Evolutionary conservation across 164 flowering plant genomes (phyloP).

Genomic region (Chloranthus sessilifolius): DNA sequence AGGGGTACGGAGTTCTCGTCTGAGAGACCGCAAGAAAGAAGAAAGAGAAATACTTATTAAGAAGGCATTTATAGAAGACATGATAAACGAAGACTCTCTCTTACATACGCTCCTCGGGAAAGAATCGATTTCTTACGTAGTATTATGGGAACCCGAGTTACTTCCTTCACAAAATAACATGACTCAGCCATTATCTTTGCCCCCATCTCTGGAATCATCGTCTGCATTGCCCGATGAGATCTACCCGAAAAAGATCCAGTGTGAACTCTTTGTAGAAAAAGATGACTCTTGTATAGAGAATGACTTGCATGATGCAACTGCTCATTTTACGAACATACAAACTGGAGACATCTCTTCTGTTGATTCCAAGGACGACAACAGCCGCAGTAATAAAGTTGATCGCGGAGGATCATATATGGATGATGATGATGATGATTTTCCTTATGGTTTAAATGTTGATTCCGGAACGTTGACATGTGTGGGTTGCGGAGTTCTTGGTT

Average conservation of each 20-base stretch:
- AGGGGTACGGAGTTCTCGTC: slow-evolving; percentile 85
- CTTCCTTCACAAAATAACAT: slow-evolving; percentile 44
- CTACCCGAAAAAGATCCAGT: background rate
- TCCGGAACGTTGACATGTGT: slow-evolving; percentile 91
- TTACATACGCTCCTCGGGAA: slow-evolving; percentile 45
- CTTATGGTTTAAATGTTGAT: slow-evolving; percentile 77
- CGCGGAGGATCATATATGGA: slow-evolving; percentile 42
- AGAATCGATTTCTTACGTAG: slow-evolving; percentile 39
- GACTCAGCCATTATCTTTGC: slow-evolving; percentile 16
- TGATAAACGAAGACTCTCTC: slow-evolving; percentile 48
- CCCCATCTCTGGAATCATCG: slow-evolving; percentile 10
- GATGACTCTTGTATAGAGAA: slow-evolving; percentile 1
- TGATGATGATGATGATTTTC: slow-evolving; percentile 58
- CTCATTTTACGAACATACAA: slow-evolving; percentile 12
- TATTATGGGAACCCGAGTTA: slow-evolving; percentile 75
- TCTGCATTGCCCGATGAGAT: slow-evolving; percentile 8
- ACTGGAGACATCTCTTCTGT: slow-evolving; percentile 14
- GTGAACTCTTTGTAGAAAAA: background rate
- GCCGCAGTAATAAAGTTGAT: slow-evolving; percentile 22
- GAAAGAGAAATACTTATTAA: slow-evolving; percentile 80
- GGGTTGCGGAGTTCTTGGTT: slow-evolving; percentile 96
- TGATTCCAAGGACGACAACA: slow-evolving; percentile 12
- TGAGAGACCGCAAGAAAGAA: slow-evolving; percentile 82
- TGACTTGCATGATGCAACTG: slow-evolving; percentile 11
- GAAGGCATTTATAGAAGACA: slow-evolving; percentile 79